Base-by-base conservation (phyloP, 2,329 filamentous ascomycete genomes). In the Fusarium veterinarium region DNA sequence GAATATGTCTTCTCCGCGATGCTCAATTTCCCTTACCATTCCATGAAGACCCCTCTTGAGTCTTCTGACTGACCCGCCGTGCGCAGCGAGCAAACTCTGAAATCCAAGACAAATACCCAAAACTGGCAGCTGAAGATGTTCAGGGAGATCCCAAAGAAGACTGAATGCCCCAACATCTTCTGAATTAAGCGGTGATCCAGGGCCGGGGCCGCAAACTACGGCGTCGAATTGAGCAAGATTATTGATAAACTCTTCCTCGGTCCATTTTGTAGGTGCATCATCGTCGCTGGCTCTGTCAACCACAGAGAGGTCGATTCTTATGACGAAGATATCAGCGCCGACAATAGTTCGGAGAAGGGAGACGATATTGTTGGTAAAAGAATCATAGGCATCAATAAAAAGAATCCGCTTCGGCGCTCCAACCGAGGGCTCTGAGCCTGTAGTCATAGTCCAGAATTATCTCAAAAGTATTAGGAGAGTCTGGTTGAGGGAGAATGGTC, bases 381-480 rank as follows among this genome's bases (percentile, higher is more conserved):
- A 98, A 84, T 99, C 96, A 83, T 97, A 97, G 70, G 95, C 95
- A 81, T 98, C 96, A 75, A 99, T 87, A 83, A 97, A 97, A 71
- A 98, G 89, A 70, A 98, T 92, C 67, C 85, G 85, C 62, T 71
- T 79, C 60, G 67, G 67, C 40, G 53, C 37, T 25, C 60, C 60
- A 51, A 48, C 62, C 60, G 67, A 64, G 42, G 71, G 52, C 20
- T 71, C 61, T 42, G 72, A 62, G 55, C 76, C 75, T 33, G 62
- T 73, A 25, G 76, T 67, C 76, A 77, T 77, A 14, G 41, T 48
- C 17, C n/a, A 46, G 30, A 11, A 23, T 60, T 30, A 25, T 49
- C 40, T 31, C 48, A 61, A 46, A 19, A 25, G 20, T 45, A 31
- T 8, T 16, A n/a, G 11, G 8, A 25, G 16, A 38, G 42, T 20